A percentile compares a stretch with the other conserved stretches of the same genome.
Evolutionary conservation across 2,329 filamentous ascomycete genomes (phyloP).

Genomic region (Fusarium sp.): DNA sequence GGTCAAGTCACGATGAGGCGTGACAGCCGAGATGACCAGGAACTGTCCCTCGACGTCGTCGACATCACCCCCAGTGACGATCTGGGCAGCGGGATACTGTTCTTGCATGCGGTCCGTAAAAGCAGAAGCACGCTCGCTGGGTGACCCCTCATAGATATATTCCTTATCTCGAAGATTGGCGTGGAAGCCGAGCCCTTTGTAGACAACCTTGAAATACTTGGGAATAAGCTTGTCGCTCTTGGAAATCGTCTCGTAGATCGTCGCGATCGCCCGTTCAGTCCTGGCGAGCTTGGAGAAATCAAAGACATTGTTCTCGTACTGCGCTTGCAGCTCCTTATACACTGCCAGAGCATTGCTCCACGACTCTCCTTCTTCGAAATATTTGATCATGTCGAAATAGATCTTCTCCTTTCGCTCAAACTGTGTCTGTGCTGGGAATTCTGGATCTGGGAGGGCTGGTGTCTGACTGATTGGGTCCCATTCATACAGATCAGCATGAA

Average conservation of each 20-base stretch:
- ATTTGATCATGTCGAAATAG: slow-evolving; percentile 94
- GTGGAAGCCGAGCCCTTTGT: slow-evolving; percentile 90
- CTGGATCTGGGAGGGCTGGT: slow-evolving; percentile 74
- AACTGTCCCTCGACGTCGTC: slow-evolving; percentile 93
- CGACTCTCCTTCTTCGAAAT: slow-evolving; percentile 93
- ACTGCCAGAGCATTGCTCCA: slow-evolving; percentile 90
- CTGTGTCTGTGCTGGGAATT: slow-evolving; percentile 83
- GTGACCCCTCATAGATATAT: slow-evolving; percentile 87
- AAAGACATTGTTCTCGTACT: slow-evolving; percentile 90
- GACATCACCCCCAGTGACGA: slow-evolving; percentile 74
- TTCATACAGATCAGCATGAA: slow-evolving; percentile 92
- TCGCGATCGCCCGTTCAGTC: slow-evolving; percentile 89
- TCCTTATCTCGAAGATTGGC: slow-evolving; percentile 84
- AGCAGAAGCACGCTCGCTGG: slow-evolving; percentile 78
- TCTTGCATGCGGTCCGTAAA: slow-evolving; percentile 95
- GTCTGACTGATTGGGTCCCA: slow-evolving; percentile 82
- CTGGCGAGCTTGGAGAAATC: slow-evolving; percentile 93
- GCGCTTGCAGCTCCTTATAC: slow-evolving; percentile 89
- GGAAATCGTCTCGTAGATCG: slow-evolving; percentile 87
- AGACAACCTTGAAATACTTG: slow-evolving; percentile 91
- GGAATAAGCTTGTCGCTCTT: slow-evolving; percentile 82
- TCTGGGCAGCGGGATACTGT: slow-evolving; percentile 86
- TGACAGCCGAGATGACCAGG: slow-evolving; percentile 82
- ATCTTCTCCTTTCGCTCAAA: slow-evolving; percentile 94
- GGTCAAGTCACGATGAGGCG: slow-evolving; percentile 80